Evolutionary conservation across 768 basidiomycete genomes (phyloP), one percentile per base, ranked within the genome.

Genomic region (Heimioporus sp.): DNA sequence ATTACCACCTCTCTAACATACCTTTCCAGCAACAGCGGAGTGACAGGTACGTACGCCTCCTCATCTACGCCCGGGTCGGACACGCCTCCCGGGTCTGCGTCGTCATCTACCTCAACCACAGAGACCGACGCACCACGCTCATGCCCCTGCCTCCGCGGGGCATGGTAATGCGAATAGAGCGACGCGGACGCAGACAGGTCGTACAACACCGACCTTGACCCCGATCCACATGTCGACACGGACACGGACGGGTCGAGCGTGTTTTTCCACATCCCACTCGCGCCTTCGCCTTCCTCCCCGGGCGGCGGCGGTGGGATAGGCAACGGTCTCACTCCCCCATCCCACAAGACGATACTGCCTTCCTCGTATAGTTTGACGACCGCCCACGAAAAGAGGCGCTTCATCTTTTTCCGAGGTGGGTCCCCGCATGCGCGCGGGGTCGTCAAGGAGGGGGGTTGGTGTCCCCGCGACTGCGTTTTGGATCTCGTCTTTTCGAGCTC

Each of bases 331-430:
- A 73, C 71, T 4, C 84, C 81, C 0, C 87, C 86, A 51, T 87
- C 83, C 83, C 86, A 89, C 4, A 87, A 66, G 1, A 90, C 74
- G 51, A 91, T 81, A 49, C 78, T 81, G n/a, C 90, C 90, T 52
- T 90, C 88, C 49, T 81, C 75, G 44, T 82, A 73, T 19, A 91
- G 69, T 62, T 83, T 78, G 17, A 80, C 72, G 47, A 91, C 73
- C 0, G 85, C 83, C 73, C 79, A 81, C 17, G 72, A 67, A 67
- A 89, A 92, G 3, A 92, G 74, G 10, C 86, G 76, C 61, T 88
- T 89, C 67, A 81, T 79, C 67, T 83, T 83, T 21, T 54, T 67
- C 53, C 32, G 66, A 63, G 48, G 65, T 48, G 57, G 69, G 58
- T 46, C 71, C 3, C 39, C 2, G 38, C 1, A 13, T 21, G 13